phyloP scores from a whole-genome alignment of 2,329 filamentous ascomycete genomes.

The Talaromyces sp. region DNA sequence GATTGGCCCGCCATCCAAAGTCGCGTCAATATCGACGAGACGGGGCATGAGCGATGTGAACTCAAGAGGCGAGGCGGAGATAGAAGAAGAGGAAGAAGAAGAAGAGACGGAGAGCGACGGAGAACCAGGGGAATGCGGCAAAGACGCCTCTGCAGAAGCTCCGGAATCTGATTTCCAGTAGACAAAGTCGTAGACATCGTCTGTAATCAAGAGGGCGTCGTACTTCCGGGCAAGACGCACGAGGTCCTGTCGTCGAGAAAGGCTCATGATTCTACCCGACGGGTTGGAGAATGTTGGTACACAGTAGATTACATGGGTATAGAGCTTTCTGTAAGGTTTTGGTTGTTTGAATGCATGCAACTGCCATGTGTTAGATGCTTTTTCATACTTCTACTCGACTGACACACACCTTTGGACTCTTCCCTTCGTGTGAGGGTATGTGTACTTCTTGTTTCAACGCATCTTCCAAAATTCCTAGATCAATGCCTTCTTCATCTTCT shows the following conservation, averaged over 20 bases:
- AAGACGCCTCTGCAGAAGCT: conserved; percentile 15
- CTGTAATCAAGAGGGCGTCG: conserved; percentile 71
- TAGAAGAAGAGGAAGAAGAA: neutral
- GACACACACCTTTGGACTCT: neutral
- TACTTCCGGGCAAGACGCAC: conserved; percentile 66
- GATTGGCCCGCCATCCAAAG: conserved; percentile 52
- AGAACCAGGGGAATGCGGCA: neutral
- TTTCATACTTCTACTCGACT: neutral
- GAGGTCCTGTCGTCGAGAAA: conserved; percentile 54
- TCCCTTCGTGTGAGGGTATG: neutral
- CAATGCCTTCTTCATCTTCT: conserved; percentile 1
- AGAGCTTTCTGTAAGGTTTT: neutral
- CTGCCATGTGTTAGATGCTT: neutral
- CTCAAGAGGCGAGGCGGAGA: neutral
- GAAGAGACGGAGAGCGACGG: neutral
- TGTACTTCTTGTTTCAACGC: neutral
- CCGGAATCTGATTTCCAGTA: conserved; percentile 55
- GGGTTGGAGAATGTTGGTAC: conserved; percentile 7
- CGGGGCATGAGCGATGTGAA: conserved; percentile 52
- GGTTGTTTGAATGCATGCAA: neutral
- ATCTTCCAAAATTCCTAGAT: neutral
- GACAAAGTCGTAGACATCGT: conserved; percentile 88
- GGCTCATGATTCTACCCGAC: neutral
- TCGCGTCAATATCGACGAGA: conserved; percentile 67
- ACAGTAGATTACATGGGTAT: neutral